These are phyloP conservation scores for Chlamydomonas eustigma DNA, from an alignment of 139 green algal species.

Conservation along the genomic window DNA sequence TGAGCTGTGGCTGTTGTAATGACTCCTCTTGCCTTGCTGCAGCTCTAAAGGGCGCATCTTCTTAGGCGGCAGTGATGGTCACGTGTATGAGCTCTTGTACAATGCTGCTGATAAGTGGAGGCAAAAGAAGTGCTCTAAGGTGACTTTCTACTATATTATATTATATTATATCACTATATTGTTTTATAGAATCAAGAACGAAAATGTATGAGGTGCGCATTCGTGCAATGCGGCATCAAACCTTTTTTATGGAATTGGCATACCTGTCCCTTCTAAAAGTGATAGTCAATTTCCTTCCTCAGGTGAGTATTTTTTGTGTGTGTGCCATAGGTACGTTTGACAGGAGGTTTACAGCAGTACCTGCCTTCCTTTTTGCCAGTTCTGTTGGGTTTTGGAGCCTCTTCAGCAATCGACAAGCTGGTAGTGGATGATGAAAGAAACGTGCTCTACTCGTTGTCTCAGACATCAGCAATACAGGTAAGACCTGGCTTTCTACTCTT, in stretches of 20 bases:
- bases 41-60: conserved; percentile 75
- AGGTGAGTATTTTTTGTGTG: conserved; percentile 17
- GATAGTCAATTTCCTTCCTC: too few species aligned
- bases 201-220: too few species aligned
- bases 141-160: too few species aligned
- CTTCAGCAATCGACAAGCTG: conserved; percentile 63
- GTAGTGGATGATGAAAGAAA: conserved; percentile 72
- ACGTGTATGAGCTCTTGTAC: conserved; percentile 94
- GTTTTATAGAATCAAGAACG: too few species aligned
- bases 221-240: too few species aligned
- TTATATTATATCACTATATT: too few species aligned
- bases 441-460: conserved; percentile 78
- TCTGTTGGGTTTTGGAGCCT: conserved; percentile 43
- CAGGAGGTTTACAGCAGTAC: conserved; percentile 43
- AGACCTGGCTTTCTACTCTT: too few species aligned
- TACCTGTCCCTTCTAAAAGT: too few species aligned
- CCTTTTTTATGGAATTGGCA: too few species aligned
- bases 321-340: conserved; percentile 17
- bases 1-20: too few species aligned
- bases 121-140: conserved; percentile 68
- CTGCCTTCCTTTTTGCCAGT: conserved; percentile 61
- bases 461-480: conserved; percentile 60
- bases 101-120: conserved; percentile 56
- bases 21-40: conserved; percentile 2
- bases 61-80: conserved; percentile 82